Evolutionary conservation across 1,139 yeast genomes (phyloP).

Genomic region (Saccharomyces hybrid): DNA sequence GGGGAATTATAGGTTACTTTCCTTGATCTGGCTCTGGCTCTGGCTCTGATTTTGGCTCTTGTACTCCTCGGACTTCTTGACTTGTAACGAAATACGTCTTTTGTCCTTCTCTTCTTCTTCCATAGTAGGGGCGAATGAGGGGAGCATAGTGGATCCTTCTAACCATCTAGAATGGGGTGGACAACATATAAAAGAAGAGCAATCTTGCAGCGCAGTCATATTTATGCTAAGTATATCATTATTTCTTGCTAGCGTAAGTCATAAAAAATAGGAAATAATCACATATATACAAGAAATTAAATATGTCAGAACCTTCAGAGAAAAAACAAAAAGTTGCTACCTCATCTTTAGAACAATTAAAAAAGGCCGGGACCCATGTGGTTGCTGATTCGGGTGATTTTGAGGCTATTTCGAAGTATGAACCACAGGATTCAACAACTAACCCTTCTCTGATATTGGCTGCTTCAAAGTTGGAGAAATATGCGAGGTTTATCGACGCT

Average conservation of each 20-base stretch:
- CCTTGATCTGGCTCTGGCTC: too few species aligned
- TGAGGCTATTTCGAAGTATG: slow-evolving; percentile 92
- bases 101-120: not conserved
- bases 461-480: slow-evolving; percentile 84
- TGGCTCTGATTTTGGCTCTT: not conserved
- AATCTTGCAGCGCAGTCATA: not conserved
- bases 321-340: slow-evolving; percentile 41
- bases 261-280: not conserved
- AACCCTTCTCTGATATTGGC: slow-evolving; percentile 96
- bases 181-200: not conserved
- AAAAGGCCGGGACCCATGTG: slow-evolving; percentile 88
- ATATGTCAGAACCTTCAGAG: slow-evolving; percentile 21
- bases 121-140: not conserved
- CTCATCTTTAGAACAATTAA: slow-evolving; percentile 71
- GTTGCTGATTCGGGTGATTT: slow-evolving; percentile 99
- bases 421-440: slow-evolving; percentile 98
- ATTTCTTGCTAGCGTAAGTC: not conserved
- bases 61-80: not conserved
- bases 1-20: not conserved
- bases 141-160: not conserved
- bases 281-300: not conserved
- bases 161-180: not conserved
- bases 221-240: not conserved
- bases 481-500: slow-evolving; percentile 77
- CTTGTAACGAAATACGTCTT: not conserved